Conservation (phyloP, 176 grass and related monocot species). For the Eremochloa ophiuroides region DNA sequence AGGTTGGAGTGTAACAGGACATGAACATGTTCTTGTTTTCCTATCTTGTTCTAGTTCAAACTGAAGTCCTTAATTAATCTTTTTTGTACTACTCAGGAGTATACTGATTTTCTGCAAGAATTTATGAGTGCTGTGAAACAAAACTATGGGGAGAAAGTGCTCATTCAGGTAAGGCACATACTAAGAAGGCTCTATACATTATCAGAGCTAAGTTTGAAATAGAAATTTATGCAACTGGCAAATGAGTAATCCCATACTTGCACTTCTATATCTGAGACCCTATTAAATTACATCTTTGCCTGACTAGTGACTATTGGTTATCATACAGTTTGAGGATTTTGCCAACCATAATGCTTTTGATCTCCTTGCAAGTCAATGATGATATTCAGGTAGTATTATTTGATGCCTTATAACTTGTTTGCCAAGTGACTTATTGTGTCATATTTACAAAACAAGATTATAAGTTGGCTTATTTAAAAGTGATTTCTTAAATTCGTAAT, state of each 20-base stretch:
- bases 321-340: constrained; percentile 88
- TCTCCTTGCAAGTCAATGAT: constrained; percentile 92
- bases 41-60: constrained; percentile 17
- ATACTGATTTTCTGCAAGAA: constrained; percentile 79
- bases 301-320: background rate
- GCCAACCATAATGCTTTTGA: constrained; percentile 97
- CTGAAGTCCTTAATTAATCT: constrained; percentile 5
- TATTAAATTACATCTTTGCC: background rate
- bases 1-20: constrained; percentile 37
- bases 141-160: constrained; percentile 90
- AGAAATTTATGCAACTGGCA: constrained; percentile 10
- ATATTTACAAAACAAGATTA: constrained; percentile 21
- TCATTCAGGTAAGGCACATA: constrained; percentile 64
- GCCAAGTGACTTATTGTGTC: background rate
- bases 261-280: background rate
- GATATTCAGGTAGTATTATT: constrained; percentile 78
- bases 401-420: constrained; percentile 14
- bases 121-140: constrained; percentile 92
- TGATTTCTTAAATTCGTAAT: background rate
- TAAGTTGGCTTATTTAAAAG: constrained; percentile 7
- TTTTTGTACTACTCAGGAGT: constrained; percentile 53
- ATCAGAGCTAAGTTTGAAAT: background rate
- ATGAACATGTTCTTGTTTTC: background rate
- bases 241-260: background rate
- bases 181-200: background rate